These are phyloP conservation scores for Cyberlindnera bimundalis DNA, from an alignment of 805 yeast species.

Conservation along the genomic window DNA sequence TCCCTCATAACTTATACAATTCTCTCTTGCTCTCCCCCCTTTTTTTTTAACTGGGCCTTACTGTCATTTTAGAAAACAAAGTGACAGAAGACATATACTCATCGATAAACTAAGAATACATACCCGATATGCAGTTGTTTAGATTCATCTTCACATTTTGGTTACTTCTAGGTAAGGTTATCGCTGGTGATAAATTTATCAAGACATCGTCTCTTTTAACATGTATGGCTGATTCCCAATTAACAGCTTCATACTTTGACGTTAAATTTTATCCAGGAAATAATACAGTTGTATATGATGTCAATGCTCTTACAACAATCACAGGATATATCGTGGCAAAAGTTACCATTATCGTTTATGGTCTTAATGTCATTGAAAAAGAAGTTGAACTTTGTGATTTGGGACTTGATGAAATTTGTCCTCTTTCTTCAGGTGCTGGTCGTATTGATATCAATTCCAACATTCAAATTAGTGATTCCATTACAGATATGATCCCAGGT, in stretches of 20 bases:
- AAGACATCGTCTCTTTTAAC: constrained; percentile 73
- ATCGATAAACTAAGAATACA: not conserved
- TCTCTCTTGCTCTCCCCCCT: too few species aligned
- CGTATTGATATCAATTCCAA: constrained; percentile 67
- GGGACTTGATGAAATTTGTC: constrained; percentile 62
- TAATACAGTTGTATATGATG: constrained; percentile 56
- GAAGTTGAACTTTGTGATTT: constrained; percentile 64
- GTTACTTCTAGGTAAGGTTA: constrained; percentile 6
- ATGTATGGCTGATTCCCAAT: constrained; percentile 86
- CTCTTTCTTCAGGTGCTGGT: constrained; percentile 82
- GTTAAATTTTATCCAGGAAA: constrained; percentile 70
- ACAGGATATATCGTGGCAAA: constrained; percentile 64
- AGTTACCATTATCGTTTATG: constrained; percentile 72
- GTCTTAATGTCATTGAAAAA: constrained; percentile 57
- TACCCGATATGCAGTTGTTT: constrained; percentile 10
- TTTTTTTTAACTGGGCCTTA: too few species aligned
- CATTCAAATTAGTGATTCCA: constrained; percentile 38
- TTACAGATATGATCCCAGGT: constrained; percentile 61
- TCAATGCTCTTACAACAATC: constrained; percentile 77
- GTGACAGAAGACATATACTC: not conserved
- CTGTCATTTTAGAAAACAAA: too few species aligned
- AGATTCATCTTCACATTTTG: constrained; percentile 9
- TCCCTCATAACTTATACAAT: too few species aligned
- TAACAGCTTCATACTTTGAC: constrained; percentile 80
- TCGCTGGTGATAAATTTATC: constrained; percentile 25